Percentiles rank a stretch among this genome's conserved stretches.
Conservation (phyloP, 768 basidiomycete species). For the Mycena polygramma region DNA sequence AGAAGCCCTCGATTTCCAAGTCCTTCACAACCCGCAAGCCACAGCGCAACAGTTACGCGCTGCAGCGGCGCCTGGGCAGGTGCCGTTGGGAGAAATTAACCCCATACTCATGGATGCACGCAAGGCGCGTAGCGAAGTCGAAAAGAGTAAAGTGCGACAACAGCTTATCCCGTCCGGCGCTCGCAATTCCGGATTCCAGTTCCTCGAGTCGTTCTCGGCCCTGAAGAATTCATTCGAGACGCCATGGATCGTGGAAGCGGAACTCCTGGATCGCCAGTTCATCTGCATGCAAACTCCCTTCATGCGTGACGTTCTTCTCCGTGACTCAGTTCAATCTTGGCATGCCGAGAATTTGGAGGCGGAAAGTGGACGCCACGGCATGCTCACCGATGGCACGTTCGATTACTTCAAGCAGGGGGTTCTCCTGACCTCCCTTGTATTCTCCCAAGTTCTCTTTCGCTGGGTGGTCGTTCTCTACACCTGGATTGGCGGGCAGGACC, state of each 20-base stretch:
- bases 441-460: conserved; percentile 5
- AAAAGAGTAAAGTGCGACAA: conserved; percentile 16
- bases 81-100: background rate
- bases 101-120: conserved; percentile 2
- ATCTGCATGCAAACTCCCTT: conserved; percentile 20
- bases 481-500: conserved; percentile 8
- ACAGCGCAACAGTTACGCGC: conserved; percentile 11
- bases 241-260: conserved; percentile 11
- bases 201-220: background rate
- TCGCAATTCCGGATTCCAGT: conserved; percentile 13
- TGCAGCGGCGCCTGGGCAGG: background rate
- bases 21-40: conserved; percentile 5
- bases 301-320: conserved; percentile 16
- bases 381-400: conserved; percentile 11
- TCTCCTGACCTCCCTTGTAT: conserved; percentile 8
- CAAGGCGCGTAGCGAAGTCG: conserved; percentile 8
- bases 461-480: conserved; percentile 16
- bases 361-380: conserved; percentile 12
- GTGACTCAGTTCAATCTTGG: conserved; percentile 10
- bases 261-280: conserved; percentile 6
- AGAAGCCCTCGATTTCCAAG: background rate
- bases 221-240: conserved; percentile 14
- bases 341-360: conserved; percentile 10
- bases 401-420: conserved; percentile 22
- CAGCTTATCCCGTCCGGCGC: background rate